Percentiles rank a stretch among this genome's conserved stretches.
These are phyloP conservation scores for Carpediemonas membranifera DNA, from an alignment of 78 protist species.

Conservation along the genomic window DNA sequence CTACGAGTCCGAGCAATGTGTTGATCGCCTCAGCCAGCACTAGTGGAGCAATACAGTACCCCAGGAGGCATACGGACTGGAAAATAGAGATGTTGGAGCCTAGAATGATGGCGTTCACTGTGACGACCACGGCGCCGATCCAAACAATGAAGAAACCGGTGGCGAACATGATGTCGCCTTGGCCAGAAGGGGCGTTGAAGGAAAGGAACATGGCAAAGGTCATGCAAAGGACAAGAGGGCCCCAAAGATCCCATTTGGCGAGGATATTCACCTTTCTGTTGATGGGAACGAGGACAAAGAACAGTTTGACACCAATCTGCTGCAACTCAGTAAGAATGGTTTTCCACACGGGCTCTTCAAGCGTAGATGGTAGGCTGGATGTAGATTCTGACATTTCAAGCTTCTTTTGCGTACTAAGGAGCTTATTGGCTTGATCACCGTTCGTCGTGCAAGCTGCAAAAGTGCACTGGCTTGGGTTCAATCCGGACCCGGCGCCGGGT, in stretches of 20 bases:
- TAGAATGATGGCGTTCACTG: slow-evolving; percentile 69
- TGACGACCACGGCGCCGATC: slow-evolving; percentile 72
- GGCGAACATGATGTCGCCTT: slow-evolving; percentile 59
- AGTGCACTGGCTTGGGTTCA: no score
- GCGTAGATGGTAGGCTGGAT: no score
- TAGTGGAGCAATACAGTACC: slow-evolving; percentile 84
- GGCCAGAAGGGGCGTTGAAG: slow-evolving; percentile 30
- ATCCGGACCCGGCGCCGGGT: no score
- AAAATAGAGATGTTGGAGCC: slow-evolving; percentile 75
- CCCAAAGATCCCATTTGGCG: slow-evolving; percentile 71
- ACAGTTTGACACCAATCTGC: no score
- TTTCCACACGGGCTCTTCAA: no score
- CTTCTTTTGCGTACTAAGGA: no score
- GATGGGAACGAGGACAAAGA: no score
- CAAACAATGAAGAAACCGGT: slow-evolving; percentile 71
- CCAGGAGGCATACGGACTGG: slow-evolving; percentile 81
- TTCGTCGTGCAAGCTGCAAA: no score
- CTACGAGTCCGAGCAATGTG: slow-evolving; percentile 22
- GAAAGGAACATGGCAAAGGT: slow-evolving; percentile 43
- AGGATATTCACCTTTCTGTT: neutral
- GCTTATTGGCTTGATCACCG: no score
- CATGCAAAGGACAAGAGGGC: slow-evolving; percentile 72
- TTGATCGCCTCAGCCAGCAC: no score
- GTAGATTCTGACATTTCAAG: no score
- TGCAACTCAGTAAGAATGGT: no score